Evolutionary conservation across 495 filamentous ascomycete species (phyloP), one percentile per base, ranked within the genome.

Genomic region (Trichoderma asperelloides): DNA sequence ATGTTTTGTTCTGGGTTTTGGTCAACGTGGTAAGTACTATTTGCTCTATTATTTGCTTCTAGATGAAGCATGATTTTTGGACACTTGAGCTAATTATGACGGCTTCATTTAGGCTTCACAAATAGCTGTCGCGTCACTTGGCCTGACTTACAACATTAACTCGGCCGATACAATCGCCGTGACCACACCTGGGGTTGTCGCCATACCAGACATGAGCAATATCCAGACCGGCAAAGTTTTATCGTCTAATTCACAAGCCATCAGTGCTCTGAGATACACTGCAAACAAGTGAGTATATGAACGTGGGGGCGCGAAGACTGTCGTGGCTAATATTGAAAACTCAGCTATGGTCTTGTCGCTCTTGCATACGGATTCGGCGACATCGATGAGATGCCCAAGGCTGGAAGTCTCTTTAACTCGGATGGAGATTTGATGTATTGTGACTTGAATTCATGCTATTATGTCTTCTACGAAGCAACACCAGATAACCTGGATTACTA

Each of bases 281-380:
- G 63, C 63, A 21, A 64, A 64, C 33, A 60, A 60, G 55, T 60
- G 27, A 23, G 55, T 60, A 11, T 60, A 8, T 12, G 28, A 30
- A 33, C 23, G 13, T 15, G 55, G 30, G 2, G 25, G 12, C 16
- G 2, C 13, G 25, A 30, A 11, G 0, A 16, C 8, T 5, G 43
- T 16, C 2, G 23, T 21, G 9, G 2, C 23, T 15, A 60, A 6
- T 7, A 33, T 25, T 33, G 12, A 30, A 12, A 0, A 12, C 13
- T 15, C 23, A 64, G 63, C 63, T 64, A 64, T 9, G 63, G 63
- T n/a, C 63, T 40, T n/a, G n/a, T 64, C 16, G 63, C 63, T n/a
- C 63, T 64, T 12, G 63, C 37, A 13, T 64, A 41, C 30, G 37
- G 37, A 40, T 64, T 13, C 7, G 63, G 63, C 18, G 6, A 0